Evolutionary conservation across 768 basidiomycete genomes (phyloP).

Genomic region (Psilocybe subaeruginosa): DNA sequence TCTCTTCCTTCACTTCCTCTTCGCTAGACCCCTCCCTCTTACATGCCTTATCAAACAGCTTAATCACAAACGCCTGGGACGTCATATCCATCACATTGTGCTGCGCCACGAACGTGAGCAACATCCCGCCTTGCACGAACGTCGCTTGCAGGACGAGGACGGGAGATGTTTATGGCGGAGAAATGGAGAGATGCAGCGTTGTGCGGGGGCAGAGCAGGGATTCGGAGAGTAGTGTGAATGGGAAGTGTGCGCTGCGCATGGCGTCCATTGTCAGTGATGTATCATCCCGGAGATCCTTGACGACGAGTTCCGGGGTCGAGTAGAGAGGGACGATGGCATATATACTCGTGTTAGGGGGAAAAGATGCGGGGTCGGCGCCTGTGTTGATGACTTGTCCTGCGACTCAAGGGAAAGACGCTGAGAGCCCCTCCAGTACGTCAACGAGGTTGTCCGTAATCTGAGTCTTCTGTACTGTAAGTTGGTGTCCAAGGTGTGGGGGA

Average conservation of each 20-base stretch:
- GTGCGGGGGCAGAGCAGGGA: constrained; percentile 24
- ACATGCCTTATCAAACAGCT: constrained; percentile 27
- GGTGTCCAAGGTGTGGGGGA: constrained; percentile 10
- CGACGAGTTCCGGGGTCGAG: constrained; percentile 19
- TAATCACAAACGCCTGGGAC: constrained; percentile 26
- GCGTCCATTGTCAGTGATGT: constrained; percentile 23
- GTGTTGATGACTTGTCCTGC: constrained; percentile 28
- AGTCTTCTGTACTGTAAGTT: constrained; percentile 4
- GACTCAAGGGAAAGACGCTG: constrained; percentile 28
- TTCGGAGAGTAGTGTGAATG: constrained; percentile 27
- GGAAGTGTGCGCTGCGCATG: constrained; percentile 25
- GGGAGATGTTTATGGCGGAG: constrained; percentile 12
- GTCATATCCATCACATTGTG: constrained; percentile 31
- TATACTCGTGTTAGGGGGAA: constrained; percentile 15
- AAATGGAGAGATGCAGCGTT: constrained; percentile 17
- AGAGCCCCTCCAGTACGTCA: constrained; percentile 25
- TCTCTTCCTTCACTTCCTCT: constrained; percentile 24
- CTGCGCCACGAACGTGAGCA: constrained; percentile 28
- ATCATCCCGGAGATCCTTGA: constrained; percentile 26
- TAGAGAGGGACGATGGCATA: constrained; percentile 21
- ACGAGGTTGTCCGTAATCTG: constrained; percentile 15
- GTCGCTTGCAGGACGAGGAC: constrained; percentile 30
- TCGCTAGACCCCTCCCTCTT: constrained; percentile 20
- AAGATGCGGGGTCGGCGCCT: background rate
- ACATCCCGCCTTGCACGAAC: constrained; percentile 23